Base-by-base conservation (phyloP, 192 early-diverging fungal genomes). In the Umbelopsis isabellina region DNA sequence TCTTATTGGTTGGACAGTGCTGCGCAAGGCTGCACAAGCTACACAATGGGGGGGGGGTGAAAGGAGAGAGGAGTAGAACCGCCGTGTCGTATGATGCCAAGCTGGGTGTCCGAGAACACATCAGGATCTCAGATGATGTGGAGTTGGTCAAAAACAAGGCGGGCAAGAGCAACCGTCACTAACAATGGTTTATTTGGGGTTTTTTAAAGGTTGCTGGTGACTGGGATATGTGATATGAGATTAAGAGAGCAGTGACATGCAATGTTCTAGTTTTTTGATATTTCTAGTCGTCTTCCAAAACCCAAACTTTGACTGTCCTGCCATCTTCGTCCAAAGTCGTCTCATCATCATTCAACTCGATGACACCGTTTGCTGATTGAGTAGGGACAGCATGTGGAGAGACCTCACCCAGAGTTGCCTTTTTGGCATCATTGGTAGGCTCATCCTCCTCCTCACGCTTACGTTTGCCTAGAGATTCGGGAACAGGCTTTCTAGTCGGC, bases 281-380 rank as follows among this genome's bases (percentile, higher is more conserved):
- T 12, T 22, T 61, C 55, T 41, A 61, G 30, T 61, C 55, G n/a
- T 61, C 55, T 61, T 61, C 55, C 33, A 61, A 30, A 4, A 61
- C 55, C 55, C 55, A 61, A n/a, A 61, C 55, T 33, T 61, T 61
- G 2, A 61, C 55, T 33, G 55, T 61, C 30, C 55, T 61, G 16
- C 55, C 55, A 35, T 61, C 55, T 61, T 61, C 55, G 16, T 61
- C 55, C 30, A 61, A n/a, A 30, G 55, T 30, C 16, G 55, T 61
- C 13, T 61, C 55, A 61, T 61, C 55, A n/a, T 61, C 55, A 25
- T 61, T 30, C 4, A 61, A 30, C 15, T 61, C 30, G 13, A 61
- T 61, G 16, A 61, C 27, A 16, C 30, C 55, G 25, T 37, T 35
- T 13, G 18, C 27, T 16, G 11, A 25, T 61, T 61, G 25, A 5